Evolutionary conservation across 1,284 basidiomycete species (phyloP).

Genomic region (Volvariella volvacea): DNA sequence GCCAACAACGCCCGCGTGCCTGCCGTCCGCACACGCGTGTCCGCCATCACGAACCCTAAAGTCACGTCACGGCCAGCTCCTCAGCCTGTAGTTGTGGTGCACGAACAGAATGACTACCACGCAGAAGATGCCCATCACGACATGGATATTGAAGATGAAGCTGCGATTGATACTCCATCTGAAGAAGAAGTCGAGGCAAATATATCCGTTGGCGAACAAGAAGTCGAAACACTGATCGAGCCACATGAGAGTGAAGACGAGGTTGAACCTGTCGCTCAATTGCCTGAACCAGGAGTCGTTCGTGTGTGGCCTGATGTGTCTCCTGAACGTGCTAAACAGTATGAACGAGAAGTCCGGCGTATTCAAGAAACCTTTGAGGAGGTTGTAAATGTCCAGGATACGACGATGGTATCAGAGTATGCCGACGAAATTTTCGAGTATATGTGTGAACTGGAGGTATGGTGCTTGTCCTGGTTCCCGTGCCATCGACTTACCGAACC

Average conservation of each 20-base stretch:
- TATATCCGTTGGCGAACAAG: slow-evolving; percentile 40
- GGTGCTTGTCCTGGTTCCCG: slow-evolving; percentile 14
- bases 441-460: slow-evolving; percentile 88
- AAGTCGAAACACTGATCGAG: slow-evolving; percentile 53
- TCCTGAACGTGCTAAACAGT: slow-evolving; percentile 49
- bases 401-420: slow-evolving; percentile 98
- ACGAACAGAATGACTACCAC: slow-evolving; percentile 28
- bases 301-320: slow-evolving; percentile 67
- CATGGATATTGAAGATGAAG: slow-evolving; percentile 58
- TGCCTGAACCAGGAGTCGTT: slow-evolving; percentile 28
- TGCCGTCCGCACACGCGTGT: slow-evolving; percentile 30
- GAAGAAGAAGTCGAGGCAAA: slow-evolving; percentile 26
- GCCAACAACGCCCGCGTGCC: slow-evolving; percentile 31
- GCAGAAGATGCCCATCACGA: slow-evolving; percentile 37
- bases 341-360: slow-evolving; percentile 54
- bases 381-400: slow-evolving; percentile 82
- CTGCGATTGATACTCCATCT: slow-evolving; percentile 10
- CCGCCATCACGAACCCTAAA: slow-evolving; percentile 27
- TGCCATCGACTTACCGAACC: slow-evolving; percentile 4
- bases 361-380: slow-evolving; percentile 74
- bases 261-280: slow-evolving; percentile 15
- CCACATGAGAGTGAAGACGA: slow-evolving; percentile 40
- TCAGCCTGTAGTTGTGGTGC: slow-evolving; percentile 18
- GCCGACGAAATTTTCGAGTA: slow-evolving; percentile 96
- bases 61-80: slow-evolving; percentile 30